Evolutionary conservation across 1,284 basidiomycete species (phyloP).

Genomic region (Fistulinella cinereoalba): DNA sequence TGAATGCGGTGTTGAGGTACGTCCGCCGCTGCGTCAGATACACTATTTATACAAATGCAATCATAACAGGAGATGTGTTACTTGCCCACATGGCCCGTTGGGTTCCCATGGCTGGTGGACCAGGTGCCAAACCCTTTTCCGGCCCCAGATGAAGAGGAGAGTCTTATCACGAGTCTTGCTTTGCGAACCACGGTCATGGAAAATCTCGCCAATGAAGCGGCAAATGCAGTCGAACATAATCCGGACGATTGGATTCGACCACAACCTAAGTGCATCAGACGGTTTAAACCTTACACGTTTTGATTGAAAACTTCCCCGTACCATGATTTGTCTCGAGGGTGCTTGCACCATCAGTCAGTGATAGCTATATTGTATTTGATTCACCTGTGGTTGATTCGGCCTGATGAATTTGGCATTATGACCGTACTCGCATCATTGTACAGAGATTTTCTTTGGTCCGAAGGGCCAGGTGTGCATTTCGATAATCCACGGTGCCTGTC

Average conservation of each 20-base stretch:
- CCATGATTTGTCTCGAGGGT: too few species aligned
- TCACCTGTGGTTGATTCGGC: too few species aligned
- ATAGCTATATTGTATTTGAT: too few species aligned
- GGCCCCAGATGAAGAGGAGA: not conserved
- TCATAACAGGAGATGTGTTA: not conserved
- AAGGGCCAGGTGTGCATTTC: too few species aligned
- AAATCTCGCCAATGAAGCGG: not conserved
- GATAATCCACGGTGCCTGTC: too few species aligned
- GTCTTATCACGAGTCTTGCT: not conserved
- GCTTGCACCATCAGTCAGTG: too few species aligned
- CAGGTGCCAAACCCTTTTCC: not conserved
- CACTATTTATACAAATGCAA: too few species aligned
- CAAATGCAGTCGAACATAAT: not conserved
- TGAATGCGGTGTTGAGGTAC: constrained; percentile 34
- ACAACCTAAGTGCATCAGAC: not conserved
- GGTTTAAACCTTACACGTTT: not conserved
- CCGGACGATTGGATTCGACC: not conserved
- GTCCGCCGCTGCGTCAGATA: constrained; percentile 1
- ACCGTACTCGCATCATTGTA: too few species aligned
- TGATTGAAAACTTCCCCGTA: too few species aligned
- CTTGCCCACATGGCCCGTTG: not conserved
- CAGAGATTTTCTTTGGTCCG: too few species aligned
- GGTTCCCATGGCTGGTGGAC: not conserved
- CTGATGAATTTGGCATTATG: too few species aligned
- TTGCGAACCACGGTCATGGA: not conserved